These are phyloP conservation scores for Boletus pseudo-olivaceus DNA, from an alignment of 768 basidiomycete species.

Conservation along the genomic window DNA sequence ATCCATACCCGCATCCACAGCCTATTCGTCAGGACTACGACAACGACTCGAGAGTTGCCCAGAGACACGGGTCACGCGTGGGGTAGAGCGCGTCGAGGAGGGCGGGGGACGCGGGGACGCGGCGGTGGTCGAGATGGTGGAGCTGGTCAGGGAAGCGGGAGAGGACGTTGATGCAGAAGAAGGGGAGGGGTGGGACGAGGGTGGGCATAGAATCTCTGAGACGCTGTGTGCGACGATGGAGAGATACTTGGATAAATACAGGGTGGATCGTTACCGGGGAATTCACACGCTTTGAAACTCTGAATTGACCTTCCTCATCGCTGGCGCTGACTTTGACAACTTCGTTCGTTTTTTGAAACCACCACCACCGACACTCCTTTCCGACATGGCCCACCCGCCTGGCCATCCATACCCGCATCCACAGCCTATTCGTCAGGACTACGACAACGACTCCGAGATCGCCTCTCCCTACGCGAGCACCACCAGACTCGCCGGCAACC, in stretches of 20 bases:
- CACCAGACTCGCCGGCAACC: slow-evolving; percentile 48
- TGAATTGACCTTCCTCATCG: slow-evolving; percentile 12
- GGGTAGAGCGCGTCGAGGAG: slow-evolving; percentile 35
- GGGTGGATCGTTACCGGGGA: too few species aligned
- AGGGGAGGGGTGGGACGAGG: slow-evolving; percentile 48
- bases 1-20: slow-evolving; percentile 34
- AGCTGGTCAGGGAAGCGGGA: slow-evolving; percentile 38
- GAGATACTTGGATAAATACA: neutral
- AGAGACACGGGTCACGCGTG: slow-evolving; percentile 52
- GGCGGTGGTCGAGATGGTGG: slow-evolving; percentile 34
- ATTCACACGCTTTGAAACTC: slow-evolving; percentile 18
- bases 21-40: slow-evolving; percentile 39
- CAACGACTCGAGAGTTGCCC: slow-evolving; percentile 55
- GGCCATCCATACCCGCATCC: slow-evolving; percentile 33
- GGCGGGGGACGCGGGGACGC: slow-evolving; percentile 40
- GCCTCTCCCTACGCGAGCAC: slow-evolving; percentile 59
- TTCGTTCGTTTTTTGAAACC: slow-evolving; percentile 4
- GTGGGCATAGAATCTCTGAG: neutral
- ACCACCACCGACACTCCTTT: slow-evolving; percentile 24
- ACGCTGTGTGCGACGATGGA: neutral
- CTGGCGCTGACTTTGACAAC: slow-evolving; percentile 24
- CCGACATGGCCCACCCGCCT: slow-evolving; percentile 36
- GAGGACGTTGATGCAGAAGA: slow-evolving; percentile 48
- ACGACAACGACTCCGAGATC: slow-evolving; percentile 48
- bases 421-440: slow-evolving; percentile 36